A percentile compares a stretch with the other conserved stretches of the same genome.
These are phyloP conservation scores for Sporisorium iseilematis-ciliati DNA, from an alignment of 1,284 basidiomycete species.

Conservation along the genomic window DNA sequence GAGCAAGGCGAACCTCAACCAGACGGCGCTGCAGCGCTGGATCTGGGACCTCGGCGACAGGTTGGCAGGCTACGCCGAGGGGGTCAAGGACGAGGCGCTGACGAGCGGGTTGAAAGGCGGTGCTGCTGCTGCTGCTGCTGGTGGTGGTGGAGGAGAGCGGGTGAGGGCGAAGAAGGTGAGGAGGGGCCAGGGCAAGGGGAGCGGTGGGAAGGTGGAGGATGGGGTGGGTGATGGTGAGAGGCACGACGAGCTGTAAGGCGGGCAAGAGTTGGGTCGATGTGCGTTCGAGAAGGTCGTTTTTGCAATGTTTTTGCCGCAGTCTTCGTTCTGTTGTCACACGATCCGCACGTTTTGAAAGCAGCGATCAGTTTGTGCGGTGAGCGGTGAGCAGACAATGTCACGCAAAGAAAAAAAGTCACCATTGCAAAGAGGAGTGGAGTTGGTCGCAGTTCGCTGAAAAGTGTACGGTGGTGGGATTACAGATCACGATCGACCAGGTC, in stretches of 20 bases:
- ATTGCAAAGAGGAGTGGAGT: too few species aligned
- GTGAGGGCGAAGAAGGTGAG: background rate
- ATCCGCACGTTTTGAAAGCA: too few species aligned
- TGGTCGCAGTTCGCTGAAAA: background rate
- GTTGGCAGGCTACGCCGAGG: constrained; percentile 20
- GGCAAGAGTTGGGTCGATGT: too few species aligned
- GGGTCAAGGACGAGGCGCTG: constrained; percentile 24
- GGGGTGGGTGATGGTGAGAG: background rate
- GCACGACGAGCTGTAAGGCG: background rate
- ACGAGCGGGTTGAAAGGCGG: constrained; percentile 20
- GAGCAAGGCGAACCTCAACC: constrained; percentile 17
- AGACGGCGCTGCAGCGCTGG: constrained; percentile 23
- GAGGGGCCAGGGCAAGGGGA: background rate
- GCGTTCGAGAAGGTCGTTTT: too few species aligned
- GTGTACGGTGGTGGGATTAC: background rate
- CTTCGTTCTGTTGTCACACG: too few species aligned
- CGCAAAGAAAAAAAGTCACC: too few species aligned
- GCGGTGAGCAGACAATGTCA: too few species aligned
- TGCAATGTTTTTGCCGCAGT: background rate
- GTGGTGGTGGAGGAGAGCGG: background rate
- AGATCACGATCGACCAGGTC: constrained; percentile 40
- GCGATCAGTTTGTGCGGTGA: background rate
- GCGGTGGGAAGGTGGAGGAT: background rate
- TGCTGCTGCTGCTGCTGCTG: too few species aligned
- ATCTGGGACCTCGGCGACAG: constrained; percentile 33